Evolutionary conservation across 768 basidiomycete genomes (phyloP), one percentile per base, ranked within the genome.

Genomic region (Mycena haematopus): DNA sequence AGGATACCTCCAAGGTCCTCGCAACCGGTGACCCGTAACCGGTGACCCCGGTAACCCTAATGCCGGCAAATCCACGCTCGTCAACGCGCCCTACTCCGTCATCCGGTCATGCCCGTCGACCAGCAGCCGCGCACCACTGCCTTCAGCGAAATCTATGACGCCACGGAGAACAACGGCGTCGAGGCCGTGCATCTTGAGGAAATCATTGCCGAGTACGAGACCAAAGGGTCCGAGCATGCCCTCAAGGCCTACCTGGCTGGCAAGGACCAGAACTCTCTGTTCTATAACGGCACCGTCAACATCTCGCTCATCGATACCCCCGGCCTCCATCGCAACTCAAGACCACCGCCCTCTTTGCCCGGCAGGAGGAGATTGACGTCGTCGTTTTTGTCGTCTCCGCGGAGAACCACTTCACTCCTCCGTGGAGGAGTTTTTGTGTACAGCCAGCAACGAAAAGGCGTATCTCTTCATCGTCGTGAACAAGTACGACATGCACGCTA

Each of bases 381-480:
- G 87, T 99, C 60, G 96, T 99, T 59, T 99, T 98, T 74, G 95
- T 98, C 68, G 95, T 97, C 52, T 95, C 93, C 0, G 95, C 97
- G 4, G 96, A 97, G 79, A 99, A 99, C 76, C 96, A 99, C 80
- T 96, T 99, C 75, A 99, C 97, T 0, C 84, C 21, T 96, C 95
- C 5, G 91, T 94, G 14, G 93, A 91, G 73, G 95, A 98, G 74
- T 98, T 99, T 82, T 83, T 99, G 50, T 85, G 80, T 80, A 93
- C 87, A 69, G 95, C 96, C 2, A 92, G 91, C 78, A 91, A 93
- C 69, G 97, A 99, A 79, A 99, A 99, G 80, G 95, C 96, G 0
- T 96, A 96, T 73, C 80, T 99, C 52, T 99, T 99, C 81, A 91
- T 99, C 73, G 97, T 99, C 57, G 96, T 98, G 74, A 99, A 99